phyloP scores from a whole-genome alignment of 179 eudicot species.

The Heliamphora pulchella region DNA sequence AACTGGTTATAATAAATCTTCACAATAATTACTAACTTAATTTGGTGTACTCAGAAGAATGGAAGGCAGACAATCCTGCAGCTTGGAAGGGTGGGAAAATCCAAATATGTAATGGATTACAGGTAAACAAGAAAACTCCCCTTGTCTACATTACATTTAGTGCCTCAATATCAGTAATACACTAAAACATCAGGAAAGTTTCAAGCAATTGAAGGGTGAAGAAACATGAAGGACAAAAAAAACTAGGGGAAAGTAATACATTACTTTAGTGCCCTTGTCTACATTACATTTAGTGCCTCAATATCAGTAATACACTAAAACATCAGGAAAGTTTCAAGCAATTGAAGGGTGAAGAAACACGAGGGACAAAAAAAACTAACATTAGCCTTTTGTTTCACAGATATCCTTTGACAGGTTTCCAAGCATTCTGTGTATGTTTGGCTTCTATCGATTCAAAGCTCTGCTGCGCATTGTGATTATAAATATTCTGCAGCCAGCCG shows the following conservation, averaged over 20 bases:
- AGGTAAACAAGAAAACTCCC: constrained; percentile 37
- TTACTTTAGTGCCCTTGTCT: no score
- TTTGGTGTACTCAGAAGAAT: constrained; percentile 37
- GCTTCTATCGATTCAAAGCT: constrained; percentile 89
- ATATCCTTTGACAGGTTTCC: constrained; percentile 83
- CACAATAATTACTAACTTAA: neutral
- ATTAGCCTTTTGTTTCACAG: constrained; percentile 28
- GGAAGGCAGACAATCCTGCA: constrained; percentile 74
- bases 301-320: no score
- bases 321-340: neutral
- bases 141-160: neutral
- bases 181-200: neutral
- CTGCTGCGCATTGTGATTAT: constrained; percentile 57
- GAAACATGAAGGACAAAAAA: neutral
- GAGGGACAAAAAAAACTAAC: neutral
- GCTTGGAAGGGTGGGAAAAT: constrained; percentile 71
- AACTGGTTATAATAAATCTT: neutral
- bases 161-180: neutral
- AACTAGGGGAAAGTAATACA: no score
- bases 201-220: neutral
- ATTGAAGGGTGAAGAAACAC: neutral
- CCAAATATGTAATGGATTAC: constrained; percentile 75
- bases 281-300: no score
- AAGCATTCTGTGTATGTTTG: constrained; percentile 88
- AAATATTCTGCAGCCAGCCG: neutral